Percentiles rank a stretch among this genome's conserved stretches.
Evolutionary conservation across 179 eudicot species (phyloP).

Genomic region (Gypsophila paniculata): DNA sequence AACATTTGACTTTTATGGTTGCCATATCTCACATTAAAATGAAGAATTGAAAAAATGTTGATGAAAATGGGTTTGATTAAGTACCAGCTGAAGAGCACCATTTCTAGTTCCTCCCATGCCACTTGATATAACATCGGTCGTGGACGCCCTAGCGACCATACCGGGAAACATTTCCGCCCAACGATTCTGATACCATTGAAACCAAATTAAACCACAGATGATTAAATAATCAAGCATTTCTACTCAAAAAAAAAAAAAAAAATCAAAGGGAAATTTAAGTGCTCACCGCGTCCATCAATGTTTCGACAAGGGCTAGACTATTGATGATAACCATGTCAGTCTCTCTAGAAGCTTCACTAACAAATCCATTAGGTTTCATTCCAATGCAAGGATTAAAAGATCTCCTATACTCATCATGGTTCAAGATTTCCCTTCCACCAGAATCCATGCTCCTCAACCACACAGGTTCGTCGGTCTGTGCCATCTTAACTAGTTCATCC

Average conservation of each 20-base stretch:
- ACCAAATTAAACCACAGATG: background rate
- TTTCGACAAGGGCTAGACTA: conserved; percentile 85
- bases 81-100: conserved; percentile 93
- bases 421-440: conserved; percentile 58
- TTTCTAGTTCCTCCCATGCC: conserved; percentile 95
- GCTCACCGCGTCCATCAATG: conserved; percentile 80
- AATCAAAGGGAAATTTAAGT: background rate
- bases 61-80: background rate
- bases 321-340: conserved; percentile 85
- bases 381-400: conserved; percentile 63
- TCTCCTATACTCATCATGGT: conserved; percentile 67
- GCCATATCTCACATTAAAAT: background rate
- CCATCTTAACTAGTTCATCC: conserved; percentile 86
- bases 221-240: background rate
- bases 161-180: conserved; percentile 96
- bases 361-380: conserved; percentile 63
- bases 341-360: conserved; percentile 81
- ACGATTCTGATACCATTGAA: conserved; percentile 43
- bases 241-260: background rate
- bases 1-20: background rate
- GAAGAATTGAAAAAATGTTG: too few species aligned
- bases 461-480: conserved; percentile 72
- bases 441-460: conserved; percentile 62
- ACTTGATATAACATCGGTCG: conserved; percentile 71
- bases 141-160: conserved; percentile 69